These are phyloP conservation scores for Agaricus blazei DNA, from an alignment of 768 basidiomycete species.

Conservation along the genomic window DNA sequence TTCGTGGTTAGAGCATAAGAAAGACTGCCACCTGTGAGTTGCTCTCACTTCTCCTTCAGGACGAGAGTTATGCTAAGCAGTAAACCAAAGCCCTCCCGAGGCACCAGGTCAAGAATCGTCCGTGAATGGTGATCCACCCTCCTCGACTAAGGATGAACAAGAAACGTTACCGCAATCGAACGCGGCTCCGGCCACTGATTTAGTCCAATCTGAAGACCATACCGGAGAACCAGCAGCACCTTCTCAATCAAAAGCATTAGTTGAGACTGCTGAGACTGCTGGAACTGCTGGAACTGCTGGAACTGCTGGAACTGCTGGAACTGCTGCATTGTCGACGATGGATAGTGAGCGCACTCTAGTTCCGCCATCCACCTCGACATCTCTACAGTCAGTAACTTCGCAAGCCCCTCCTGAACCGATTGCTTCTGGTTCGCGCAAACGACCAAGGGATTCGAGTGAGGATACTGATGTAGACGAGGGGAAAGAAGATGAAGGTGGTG, in stretches of 20 bases:
- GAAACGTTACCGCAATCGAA: background rate
- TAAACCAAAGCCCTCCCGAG: background rate
- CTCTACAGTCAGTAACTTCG: conserved; percentile 24
- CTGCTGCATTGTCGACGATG: background rate
- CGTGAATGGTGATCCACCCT: no score
- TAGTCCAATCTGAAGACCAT: background rate
- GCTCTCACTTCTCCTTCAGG: conserved; percentile 3
- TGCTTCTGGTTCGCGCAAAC: conserved; percentile 7
- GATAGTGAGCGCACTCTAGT: conserved; percentile 9
- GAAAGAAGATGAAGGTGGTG: conserved; percentile 33
- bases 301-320: background rate
- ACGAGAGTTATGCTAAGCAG: background rate
- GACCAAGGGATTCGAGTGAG: conserved; percentile 23
- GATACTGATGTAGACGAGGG: conserved; percentile 34
- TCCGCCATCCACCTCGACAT: conserved; percentile 6
- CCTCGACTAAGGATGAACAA: background rate
- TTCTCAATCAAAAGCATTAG: background rate
- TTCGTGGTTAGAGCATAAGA: conserved; percentile 62
- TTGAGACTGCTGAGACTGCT: no score
- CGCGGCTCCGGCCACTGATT: background rate
- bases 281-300: background rate
- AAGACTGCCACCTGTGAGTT: conserved; percentile 32
- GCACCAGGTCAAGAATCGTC: background rate
- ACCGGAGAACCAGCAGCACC: background rate
- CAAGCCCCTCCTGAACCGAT: conserved; percentile 28